Percentiles rank a stretch among this genome's conserved stretches.
These are phyloP conservation scores for Acrasis kona DNA, from an alignment of 78 protist genomes.

Conservation along the genomic window DNA sequence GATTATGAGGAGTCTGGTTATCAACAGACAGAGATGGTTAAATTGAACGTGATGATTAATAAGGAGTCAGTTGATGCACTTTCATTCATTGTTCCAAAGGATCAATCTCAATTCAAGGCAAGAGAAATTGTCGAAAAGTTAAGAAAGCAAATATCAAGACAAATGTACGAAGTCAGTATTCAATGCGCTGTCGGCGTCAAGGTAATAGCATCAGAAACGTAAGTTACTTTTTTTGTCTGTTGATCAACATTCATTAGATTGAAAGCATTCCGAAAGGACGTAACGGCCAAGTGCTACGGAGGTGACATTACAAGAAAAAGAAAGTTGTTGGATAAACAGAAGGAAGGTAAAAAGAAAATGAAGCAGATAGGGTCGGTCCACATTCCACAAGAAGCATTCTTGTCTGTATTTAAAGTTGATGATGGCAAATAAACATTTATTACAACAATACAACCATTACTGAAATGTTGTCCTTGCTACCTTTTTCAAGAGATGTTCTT, in stretches of 20 bases:
- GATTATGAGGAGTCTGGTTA: conserved; percentile 66
- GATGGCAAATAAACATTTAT: background rate
- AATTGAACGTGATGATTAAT: conserved; percentile 45
- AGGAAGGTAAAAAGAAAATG: conserved; percentile 81
- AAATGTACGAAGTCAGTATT: conserved; percentile 48
- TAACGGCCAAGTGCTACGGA: conserved; percentile 80
- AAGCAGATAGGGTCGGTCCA: background rate
- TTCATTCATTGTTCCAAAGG: conserved; percentile 31
- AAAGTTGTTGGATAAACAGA: conserved; percentile 75
- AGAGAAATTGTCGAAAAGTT: background rate
- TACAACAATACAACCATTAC: no score
- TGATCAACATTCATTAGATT: background rate
- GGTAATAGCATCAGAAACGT: conserved; percentile 58
- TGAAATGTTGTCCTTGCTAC: no score
- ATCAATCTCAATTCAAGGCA: background rate
- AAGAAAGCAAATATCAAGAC: conserved; percentile 18
- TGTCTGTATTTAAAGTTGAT: background rate
- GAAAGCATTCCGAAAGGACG: conserved; percentile 71
- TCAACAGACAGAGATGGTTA: conserved; percentile 30
- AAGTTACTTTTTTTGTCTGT: background rate
- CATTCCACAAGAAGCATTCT: background rate
- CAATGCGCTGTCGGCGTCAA: conserved; percentile 57
- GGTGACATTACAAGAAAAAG: conserved; percentile 79
- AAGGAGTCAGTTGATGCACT: conserved; percentile 64
- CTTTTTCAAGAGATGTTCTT: no score